Evolutionary conservation across 2,329 filamentous ascomycete genomes (phyloP), one percentile per base, ranked within the genome.

Genomic region (Fusarium domesticum): DNA sequence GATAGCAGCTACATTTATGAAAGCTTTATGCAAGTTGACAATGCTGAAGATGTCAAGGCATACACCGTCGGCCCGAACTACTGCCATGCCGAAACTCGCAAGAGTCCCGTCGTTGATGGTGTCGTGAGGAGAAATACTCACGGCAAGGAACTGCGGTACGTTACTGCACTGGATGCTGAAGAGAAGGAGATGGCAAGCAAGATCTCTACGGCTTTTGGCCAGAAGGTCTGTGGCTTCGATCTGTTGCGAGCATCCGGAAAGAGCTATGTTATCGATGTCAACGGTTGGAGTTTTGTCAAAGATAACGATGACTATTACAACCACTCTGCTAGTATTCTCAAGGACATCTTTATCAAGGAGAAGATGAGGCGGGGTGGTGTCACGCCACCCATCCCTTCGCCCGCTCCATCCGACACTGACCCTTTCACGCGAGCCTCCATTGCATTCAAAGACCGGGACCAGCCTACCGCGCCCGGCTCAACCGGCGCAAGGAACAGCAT

Each of bases 211-310:
- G 87, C 89, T 0, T 98, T 98, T 66, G 93, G 92, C 0, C 93
- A 98, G 66, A 78, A 89, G 42, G 91, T 98, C 3, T 98, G 93
- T 63, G 93, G 93, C 0, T 98, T 98, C 60, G 93, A 98, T 64
- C 76, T 98, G 48, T 75, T 98, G 44, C 84, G 95, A 19, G 89
- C 91, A 11, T 84, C 83, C 38, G 89, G 90, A 14, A 89, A 89
- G 65, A 97, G 92, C 64, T 98, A 89, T 68, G 93, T 98, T 37
- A 98, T 98, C 56, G 93, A 98, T 60, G 93, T 98, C 58, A 98
- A 98, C 65, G 93, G 93, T 11, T 98, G 95, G 95, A 97, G 92
- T 63, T 98, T 98, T 61, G 93, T 98, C 66, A 98, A 98, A 66
- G 95, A 98, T 66, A 98, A 98, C 60, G 92, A 96, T 51, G 91